Percentiles rank a stretch among this genome's conserved stretches.
Conservation (phyloP, 2,329 filamentous ascomycete genomes). For the Botrytis aclada region DNA sequence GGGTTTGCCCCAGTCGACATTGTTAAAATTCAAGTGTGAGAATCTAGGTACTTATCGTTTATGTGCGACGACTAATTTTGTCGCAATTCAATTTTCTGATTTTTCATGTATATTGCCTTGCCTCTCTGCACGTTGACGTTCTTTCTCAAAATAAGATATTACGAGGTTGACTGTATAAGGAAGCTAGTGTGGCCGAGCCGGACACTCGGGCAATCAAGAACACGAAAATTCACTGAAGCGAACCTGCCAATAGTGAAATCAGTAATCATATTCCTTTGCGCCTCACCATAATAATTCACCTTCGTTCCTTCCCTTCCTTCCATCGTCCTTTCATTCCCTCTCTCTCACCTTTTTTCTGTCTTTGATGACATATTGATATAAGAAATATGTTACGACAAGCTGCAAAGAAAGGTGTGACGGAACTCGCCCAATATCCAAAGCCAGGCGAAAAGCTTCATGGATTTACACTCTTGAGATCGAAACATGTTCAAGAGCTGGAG, state of each 20-base stretch:
- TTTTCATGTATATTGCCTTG: constrained; percentile 18
- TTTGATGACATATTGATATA: constrained; percentile 8
- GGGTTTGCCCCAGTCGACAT: constrained; percentile 39
- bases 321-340: background rate
- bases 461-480: constrained; percentile 84
- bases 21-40: background rate
- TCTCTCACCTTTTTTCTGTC: background rate
- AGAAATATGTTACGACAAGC: constrained; percentile 50
- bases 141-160: constrained; percentile 18
- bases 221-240: constrained; percentile 20
- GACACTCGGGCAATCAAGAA: constrained; percentile 18
- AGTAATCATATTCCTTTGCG: constrained; percentile 3
- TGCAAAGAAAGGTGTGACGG: constrained; percentile 61
- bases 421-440: constrained; percentile 71
- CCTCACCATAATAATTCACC: constrained; percentile 3
- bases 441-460: constrained; percentile 86
- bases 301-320: background rate
- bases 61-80: constrained; percentile 12
- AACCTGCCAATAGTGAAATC: constrained; percentile 10
- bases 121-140: constrained; percentile 19
- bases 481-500: constrained; percentile 92
- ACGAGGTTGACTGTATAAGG: constrained; percentile 17
- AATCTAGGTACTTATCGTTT: constrained; percentile 18
- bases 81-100: constrained; percentile 12
- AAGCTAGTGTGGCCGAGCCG: constrained; percentile 17